A percentile compares a stretch with the other conserved stretches of the same genome.
These are phyloP conservation scores for Pezicula neosporulosa DNA, from an alignment of 2,329 filamentous ascomycete species.

Conservation along the genomic window DNA sequence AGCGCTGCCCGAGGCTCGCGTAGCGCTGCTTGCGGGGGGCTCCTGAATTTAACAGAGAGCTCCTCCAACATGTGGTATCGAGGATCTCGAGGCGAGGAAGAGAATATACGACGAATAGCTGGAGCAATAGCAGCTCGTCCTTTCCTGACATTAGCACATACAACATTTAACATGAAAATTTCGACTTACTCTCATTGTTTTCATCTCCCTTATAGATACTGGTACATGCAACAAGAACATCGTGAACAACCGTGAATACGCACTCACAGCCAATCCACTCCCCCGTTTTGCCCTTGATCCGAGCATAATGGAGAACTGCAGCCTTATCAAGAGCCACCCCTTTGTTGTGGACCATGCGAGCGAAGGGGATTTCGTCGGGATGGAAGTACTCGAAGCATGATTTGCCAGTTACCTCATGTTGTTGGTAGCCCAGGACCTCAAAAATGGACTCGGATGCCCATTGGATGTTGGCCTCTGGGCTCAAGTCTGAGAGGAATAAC, in stretches of 20 bases:
- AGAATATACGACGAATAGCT: slow-evolving; percentile 74
- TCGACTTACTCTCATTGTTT: slow-evolving; percentile 68
- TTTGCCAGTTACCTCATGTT: slow-evolving; percentile 70
- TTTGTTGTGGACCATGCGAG: slow-evolving; percentile 67
- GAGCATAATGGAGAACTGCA: slow-evolving; percentile 77
- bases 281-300: slow-evolving; percentile 64
- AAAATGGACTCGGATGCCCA: slow-evolving; percentile 81
- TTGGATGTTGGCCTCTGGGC: slow-evolving; percentile 71
- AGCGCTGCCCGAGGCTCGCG: slow-evolving; percentile 81
- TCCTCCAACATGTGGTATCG: slow-evolving; percentile 89
- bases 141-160: slow-evolving; percentile 30
- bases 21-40: slow-evolving; percentile 52
- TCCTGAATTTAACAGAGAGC: slow-evolving; percentile 75
- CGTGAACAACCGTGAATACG: slow-evolving; percentile 84
- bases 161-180: neutral
- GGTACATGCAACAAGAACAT: slow-evolving; percentile 81
- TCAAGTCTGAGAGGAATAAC: slow-evolving; percentile 54
- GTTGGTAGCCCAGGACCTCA: slow-evolving; percentile 78
- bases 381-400: slow-evolving; percentile 88
- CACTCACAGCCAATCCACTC: slow-evolving; percentile 80
- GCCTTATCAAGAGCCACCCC: slow-evolving; percentile 79
- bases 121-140: slow-evolving; percentile 76
- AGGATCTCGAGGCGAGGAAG: slow-evolving; percentile 76
- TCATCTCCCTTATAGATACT: slow-evolving; percentile 69
- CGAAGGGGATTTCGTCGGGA: slow-evolving; percentile 74